A percentile compares a stretch with the other conserved stretches of the same genome.
Conservation (phyloP, 345 rosid species). For the Salix viminalis region DNA sequence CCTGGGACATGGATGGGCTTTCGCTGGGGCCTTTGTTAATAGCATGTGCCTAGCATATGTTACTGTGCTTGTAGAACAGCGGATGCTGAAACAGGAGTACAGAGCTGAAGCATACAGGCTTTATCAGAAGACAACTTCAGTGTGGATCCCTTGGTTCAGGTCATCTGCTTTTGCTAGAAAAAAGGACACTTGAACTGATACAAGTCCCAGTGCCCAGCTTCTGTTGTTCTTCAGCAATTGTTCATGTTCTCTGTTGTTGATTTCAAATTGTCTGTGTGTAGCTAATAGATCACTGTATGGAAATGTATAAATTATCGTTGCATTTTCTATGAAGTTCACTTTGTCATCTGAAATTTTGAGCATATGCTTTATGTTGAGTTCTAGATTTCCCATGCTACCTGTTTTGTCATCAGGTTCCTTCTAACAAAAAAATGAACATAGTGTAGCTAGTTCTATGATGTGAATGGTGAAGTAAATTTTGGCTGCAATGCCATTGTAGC, state of each 20-base stretch:
- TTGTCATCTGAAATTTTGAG: background rate
- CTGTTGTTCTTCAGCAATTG: constrained; percentile 1
- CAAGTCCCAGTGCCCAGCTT: background rate
- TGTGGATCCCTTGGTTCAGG: constrained; percentile 93
- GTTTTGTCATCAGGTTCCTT: background rate
- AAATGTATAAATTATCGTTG: background rate
- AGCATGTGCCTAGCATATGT: constrained; percentile 75
- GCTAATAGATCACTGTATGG: background rate
- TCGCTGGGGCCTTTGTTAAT: constrained; percentile 60
- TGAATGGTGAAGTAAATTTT: too few species aligned
- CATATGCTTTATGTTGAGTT: background rate
- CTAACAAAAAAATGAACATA: too few species aligned
- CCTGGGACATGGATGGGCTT: constrained; percentile 74
- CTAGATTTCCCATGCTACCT: background rate
- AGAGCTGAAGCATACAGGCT: constrained; percentile 80
- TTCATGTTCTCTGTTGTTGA: background rate
- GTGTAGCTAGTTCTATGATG: too few species aligned
- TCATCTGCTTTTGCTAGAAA: constrained; percentile 22
- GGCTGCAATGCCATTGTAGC: too few species aligned
- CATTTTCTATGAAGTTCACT: background rate
- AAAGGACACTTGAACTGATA: constrained; percentile 13
- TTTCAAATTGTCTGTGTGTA: background rate
- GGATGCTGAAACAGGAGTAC: constrained; percentile 69
- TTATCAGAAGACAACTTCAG: constrained; percentile 89
- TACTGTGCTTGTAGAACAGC: constrained; percentile 69